A percentile compares a stretch with the other conserved stretches of the same genome.
These are phyloP conservation scores for Cenchrus fungigraminus DNA, from an alignment of 176 grass and related monocot genomes.

Conservation along the genomic window DNA sequence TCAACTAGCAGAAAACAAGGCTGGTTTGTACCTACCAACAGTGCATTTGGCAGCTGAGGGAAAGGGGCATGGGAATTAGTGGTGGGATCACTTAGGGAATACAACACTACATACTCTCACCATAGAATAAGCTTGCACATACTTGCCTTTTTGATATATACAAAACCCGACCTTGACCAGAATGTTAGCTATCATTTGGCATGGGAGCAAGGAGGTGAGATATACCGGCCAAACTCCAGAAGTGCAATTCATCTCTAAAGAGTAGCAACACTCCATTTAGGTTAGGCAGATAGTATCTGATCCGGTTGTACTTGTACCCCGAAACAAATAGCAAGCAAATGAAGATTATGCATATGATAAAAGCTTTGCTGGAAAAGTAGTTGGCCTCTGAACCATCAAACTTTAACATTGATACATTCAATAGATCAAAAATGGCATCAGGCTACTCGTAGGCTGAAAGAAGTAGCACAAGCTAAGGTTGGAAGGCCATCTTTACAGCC, in stretches of 20 bases:
- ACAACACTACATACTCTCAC: too few species aligned
- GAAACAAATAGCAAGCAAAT: conserved; percentile 9
- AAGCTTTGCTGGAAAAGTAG: conserved; percentile 5
- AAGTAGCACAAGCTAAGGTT: conserved; percentile 17
- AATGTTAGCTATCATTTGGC: too few species aligned
- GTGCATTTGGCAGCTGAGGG: too few species aligned
- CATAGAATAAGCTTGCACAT: too few species aligned
- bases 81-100: too few species aligned
- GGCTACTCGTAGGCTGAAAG: not conserved
- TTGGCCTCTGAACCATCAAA: conserved; percentile 21
- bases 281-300: not conserved
- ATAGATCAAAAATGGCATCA: conserved; percentile 7
- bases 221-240: too few species aligned
- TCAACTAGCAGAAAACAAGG: not conserved
- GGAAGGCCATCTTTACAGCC: not conserved
- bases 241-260: too few species aligned
- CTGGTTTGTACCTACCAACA: not conserved
- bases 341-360: conserved; percentile 28
- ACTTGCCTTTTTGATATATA: too few species aligned
- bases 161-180: too few species aligned
- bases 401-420: not conserved
- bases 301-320: not conserved
- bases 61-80: too few species aligned
- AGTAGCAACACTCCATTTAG: not conserved
- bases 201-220: too few species aligned